Base-by-base conservation (phyloP, 768 basidiomycete genomes). In the Boletus fagicola region DNA sequence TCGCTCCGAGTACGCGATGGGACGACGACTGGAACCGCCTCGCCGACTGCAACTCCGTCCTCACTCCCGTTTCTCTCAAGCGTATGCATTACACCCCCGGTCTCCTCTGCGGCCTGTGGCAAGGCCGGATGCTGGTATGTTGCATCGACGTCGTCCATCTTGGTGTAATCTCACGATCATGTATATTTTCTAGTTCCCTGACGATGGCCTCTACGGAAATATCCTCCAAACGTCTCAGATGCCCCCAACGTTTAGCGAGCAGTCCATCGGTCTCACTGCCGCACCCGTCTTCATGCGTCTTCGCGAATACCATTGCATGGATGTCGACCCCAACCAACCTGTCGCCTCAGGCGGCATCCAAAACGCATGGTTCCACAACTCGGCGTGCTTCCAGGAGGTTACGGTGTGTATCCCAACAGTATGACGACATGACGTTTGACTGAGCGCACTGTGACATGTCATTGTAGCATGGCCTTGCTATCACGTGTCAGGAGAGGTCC, bases 91-190 rank as follows among this genome's bases (percentile, higher is more conserved):
- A 83, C 66, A 75, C 75, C 3, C 77, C 77, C 0, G 87, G 87
- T 7, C 65, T 75, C 3, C 72, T 87, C 62, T 69, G 67, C 22
- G 87, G 87, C 3, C 72, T 80, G 6, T 88, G 83, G 84, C 78
- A 84, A 57, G 88, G 88, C 4, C 75, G 82, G 20, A 77, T 86
- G 69, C 43, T 84, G 53, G 86, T 88, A 52, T 57, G 84, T 79
- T n/a, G 0, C 24, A 15, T 58, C 12, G 7, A 22, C 39, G 51
- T 18, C 31, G 0, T 39, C 0, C 8, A 15, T 4, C 18, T 31
- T 15, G n/a, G 0, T 26, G 6, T 40, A 5, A 43, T 59, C 53
- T 62, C 20, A 62, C 26, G 12, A 4, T 31, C 0, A 2, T 31
- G 8, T 51, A 8, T 22, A 8, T 22, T 15, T 13, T 20, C 15